These are phyloP conservation scores for Blastosporella zonata DNA, from an alignment of 1,284 basidiomycete genomes.

Conservation along the genomic window DNA sequence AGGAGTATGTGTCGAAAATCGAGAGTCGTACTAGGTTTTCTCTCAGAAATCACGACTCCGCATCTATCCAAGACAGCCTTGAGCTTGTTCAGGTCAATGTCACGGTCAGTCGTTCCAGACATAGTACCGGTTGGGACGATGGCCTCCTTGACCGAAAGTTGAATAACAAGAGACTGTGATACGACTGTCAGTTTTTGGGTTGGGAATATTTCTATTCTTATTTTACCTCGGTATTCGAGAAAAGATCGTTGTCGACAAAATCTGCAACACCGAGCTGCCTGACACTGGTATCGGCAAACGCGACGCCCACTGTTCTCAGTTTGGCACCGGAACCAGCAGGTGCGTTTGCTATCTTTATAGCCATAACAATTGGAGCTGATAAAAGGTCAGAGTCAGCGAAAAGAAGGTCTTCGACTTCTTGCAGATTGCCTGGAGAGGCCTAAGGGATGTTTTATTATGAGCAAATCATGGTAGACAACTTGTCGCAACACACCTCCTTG, in stretches of 20 bases:
- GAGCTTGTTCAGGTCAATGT: constrained; percentile 86
- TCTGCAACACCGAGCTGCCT: constrained; percentile 79
- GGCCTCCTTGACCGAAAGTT: constrained; percentile 96
- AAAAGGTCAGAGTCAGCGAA: constrained; percentile 84
- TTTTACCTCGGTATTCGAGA: constrained; percentile 89
- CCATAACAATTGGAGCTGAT: constrained; percentile 88
- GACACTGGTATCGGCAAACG: constrained; percentile 76
- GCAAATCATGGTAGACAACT: not conserved
- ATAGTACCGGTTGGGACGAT: constrained; percentile 68
- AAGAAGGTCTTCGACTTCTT: constrained; percentile 90
- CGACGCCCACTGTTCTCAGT: constrained; percentile 63
- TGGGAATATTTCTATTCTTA: not conserved
- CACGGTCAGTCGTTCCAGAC: constrained; percentile 69
- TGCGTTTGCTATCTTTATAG: constrained; percentile 73
- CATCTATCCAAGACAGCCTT: constrained; percentile 86
- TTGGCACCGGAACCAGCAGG: constrained; percentile 43
- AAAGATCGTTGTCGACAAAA: constrained; percentile 93
- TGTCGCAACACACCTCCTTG: constrained; percentile 60
- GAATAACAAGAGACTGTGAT: constrained; percentile 85
- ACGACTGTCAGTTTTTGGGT: constrained; percentile 3
- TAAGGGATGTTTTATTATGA: constrained; percentile 27
- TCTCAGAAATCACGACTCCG: constrained; percentile 86
- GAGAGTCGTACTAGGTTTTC: constrained; percentile 68
- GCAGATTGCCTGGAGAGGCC: constrained; percentile 95
- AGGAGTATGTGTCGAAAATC: not conserved